Conservation (phyloP, 2,329 filamentous ascomycete species). For the Sphaerulina musiva region DNA sequence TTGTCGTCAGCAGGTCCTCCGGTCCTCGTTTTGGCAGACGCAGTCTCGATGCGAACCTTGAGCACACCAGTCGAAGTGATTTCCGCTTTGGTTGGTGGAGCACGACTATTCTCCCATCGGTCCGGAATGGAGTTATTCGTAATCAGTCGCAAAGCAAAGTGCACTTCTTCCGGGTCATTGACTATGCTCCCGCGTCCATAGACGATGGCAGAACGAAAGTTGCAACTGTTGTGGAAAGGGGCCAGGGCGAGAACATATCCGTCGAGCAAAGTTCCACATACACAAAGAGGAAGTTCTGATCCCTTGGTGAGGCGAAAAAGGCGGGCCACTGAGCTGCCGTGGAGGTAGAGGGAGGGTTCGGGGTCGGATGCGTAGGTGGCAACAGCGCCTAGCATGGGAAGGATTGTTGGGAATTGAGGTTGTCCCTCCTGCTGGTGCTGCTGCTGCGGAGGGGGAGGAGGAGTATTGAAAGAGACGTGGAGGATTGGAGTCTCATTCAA, state of each 20-base stretch:
- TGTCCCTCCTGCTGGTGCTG: slow-evolving; percentile 38
- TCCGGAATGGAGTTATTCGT: slow-evolving; percentile 65
- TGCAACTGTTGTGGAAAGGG: slow-evolving; percentile 71
- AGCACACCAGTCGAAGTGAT: slow-evolving; percentile 69
- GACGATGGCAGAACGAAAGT: slow-evolving; percentile 74
- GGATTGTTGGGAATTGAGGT: slow-evolving; percentile 60
- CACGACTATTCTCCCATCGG: slow-evolving; percentile 62
- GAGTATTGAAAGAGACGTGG: slow-evolving; percentile 69
- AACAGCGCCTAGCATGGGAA: slow-evolving; percentile 84
- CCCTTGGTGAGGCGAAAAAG: slow-evolving; percentile 59
- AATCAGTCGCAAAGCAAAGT: slow-evolving; percentile 72
- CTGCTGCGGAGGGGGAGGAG: slow-evolving; percentile 20
- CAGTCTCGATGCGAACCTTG: slow-evolving; percentile 60
- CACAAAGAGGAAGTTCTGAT: slow-evolving; percentile 56
- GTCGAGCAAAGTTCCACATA: slow-evolving; percentile 69
- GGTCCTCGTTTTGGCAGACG: slow-evolving; percentile 67
- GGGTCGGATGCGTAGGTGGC: slow-evolving; percentile 62
- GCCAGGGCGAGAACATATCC: slow-evolving; percentile 74
- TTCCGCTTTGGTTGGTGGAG: slow-evolving; percentile 66
- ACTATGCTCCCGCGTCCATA: slow-evolving; percentile 69
- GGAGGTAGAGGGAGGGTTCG: slow-evolving; percentile 65
- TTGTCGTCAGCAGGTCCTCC: slow-evolving; percentile 59
- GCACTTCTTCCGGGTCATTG: slow-evolving; percentile 65
- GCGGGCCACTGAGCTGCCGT: slow-evolving; percentile 75
- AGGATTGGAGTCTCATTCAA: slow-evolving; percentile 68